Evolutionary conservation across 2,329 filamentous ascomycete species (phyloP).

Genomic region (Beauveria scarabaeidicola): DNA sequence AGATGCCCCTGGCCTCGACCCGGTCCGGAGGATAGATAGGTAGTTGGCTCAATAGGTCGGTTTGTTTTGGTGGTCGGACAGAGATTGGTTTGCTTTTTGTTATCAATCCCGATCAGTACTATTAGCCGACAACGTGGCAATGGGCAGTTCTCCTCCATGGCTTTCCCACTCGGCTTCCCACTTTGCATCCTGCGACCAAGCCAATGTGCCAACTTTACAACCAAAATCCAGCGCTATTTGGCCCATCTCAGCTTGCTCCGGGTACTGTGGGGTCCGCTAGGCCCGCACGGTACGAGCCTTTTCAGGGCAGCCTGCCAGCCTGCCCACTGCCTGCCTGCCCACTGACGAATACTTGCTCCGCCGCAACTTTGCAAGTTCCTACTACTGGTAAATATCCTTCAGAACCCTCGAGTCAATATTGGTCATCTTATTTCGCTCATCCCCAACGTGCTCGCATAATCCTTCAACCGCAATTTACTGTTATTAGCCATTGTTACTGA

Average conservation of each 20-base stretch:
- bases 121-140: too few relatives aligned
- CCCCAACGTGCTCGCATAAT: too few relatives aligned
- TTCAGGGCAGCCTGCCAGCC: not conserved
- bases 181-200: not conserved
- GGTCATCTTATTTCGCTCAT: not conserved
- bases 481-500: not conserved
- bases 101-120: too few relatives aligned
- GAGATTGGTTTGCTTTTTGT: too few relatives aligned
- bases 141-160: not conserved
- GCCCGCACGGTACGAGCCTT: slow-evolving; percentile 9
- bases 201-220: not conserved
- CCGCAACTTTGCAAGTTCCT: not conserved
- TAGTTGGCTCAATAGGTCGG: not conserved
- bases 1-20: not conserved
- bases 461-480: too few relatives aligned
- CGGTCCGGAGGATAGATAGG: not conserved
- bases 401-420: not conserved
- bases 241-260: not conserved
- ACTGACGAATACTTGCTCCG: too few relatives aligned
- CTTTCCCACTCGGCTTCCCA: not conserved
- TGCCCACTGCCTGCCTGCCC: too few relatives aligned
- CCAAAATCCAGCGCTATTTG: not conserved
- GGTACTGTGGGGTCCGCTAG: not conserved
- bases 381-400: not conserved
- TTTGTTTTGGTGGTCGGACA: too few relatives aligned